Base-by-base conservation (phyloP, 164 flowering plant species). In the Aristolochia californica region DNA sequence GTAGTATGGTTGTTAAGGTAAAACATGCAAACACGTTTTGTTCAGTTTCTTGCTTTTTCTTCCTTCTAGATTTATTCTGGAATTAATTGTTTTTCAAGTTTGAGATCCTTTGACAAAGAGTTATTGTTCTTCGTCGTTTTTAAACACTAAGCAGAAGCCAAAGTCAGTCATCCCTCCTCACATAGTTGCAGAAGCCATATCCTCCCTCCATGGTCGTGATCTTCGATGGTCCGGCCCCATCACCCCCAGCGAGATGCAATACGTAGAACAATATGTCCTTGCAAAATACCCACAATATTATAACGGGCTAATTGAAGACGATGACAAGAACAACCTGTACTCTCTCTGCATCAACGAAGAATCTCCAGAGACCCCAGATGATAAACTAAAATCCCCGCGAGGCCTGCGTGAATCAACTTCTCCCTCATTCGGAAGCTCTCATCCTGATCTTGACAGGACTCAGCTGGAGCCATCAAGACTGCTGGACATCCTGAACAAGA, bases 221-320 rank as follows among this genome's bases (percentile, higher is more conserved):
- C 75, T 66, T 28, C 76, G 95, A 70, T 87, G 91, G 88, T 84
- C 95, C 24, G 91, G 95, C 17, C 91, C 91, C 10, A 84, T 87
- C 59, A 87, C 95, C 20, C 87, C 83, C 21, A 72, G 59, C 17
- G 95, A 87, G 66, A 87, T 70, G 87, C 77, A 78, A 65, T 87
- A 82, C 62, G 91, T 83, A 5, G 80, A 84, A 58, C 82, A 87
- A 43, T 84, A 87, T 61, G 86, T 87, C 8, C 66, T 80, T 48
- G 82, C 95, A 1, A 84, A 84, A 65, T 84, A 87, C 56, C 90
- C 95, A 0, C 83, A 83, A n/a, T 84, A 84, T 68, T 76, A 70
- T 53, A 76, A 76, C 26, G 83, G 85, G 21, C 77, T 80, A 2
- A 77, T 79, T 5, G 78, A 80, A 58, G 83, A 78, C 48, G 79